Conservation (phyloP, 1,284 basidiomycete species). For the Boletus smithii region DNA sequence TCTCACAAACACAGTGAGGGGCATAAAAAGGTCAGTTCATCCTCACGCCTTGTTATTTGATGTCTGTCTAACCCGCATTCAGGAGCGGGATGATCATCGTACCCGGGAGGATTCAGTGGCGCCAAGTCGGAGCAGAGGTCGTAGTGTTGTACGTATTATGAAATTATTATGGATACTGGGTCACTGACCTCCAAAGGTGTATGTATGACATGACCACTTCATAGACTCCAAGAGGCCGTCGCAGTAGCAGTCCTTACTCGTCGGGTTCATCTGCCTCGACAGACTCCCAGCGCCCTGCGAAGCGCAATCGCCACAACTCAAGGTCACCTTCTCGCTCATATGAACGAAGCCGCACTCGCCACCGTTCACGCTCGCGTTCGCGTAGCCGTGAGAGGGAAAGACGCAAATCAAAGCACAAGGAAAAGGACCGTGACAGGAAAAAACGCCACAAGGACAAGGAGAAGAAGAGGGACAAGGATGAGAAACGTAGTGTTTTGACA, state of each 20-base stretch:
- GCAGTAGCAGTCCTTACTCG: constrained; percentile 16
- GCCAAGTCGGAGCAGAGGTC: constrained; percentile 16
- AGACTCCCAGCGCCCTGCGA: constrained; percentile 10
- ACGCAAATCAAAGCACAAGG: constrained; percentile 24
- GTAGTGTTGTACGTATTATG: constrained; percentile 30
- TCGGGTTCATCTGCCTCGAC: constrained; percentile 13
- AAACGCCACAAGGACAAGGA: constrained; percentile 37
- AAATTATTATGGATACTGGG: neutral
- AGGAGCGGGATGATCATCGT: constrained; percentile 13
- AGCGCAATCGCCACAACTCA: constrained; percentile 11
- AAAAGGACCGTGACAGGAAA: constrained; percentile 26
- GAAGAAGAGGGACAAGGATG: constrained; percentile 36
- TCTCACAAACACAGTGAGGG: constrained; percentile 6
- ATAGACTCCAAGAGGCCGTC: constrained; percentile 24
- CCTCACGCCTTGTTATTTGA: neutral
- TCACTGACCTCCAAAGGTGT: constrained; percentile 28
- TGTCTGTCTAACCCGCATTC: neutral
- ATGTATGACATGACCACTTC: constrained; percentile 6
- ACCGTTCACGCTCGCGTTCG: constrained; percentile 20
- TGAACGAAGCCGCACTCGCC: constrained; percentile 14
- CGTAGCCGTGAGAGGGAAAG: constrained; percentile 21
- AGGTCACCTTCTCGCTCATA: constrained; percentile 21
- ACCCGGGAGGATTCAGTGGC: constrained; percentile 1
- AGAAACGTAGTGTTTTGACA: constrained; percentile 49
- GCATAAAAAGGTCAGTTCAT: constrained; percentile 10